These are phyloP conservation scores for Pyrenophora tritici-repentis DNA, from an alignment of 2,329 filamentous ascomycete species.

Conservation along the genomic window DNA sequence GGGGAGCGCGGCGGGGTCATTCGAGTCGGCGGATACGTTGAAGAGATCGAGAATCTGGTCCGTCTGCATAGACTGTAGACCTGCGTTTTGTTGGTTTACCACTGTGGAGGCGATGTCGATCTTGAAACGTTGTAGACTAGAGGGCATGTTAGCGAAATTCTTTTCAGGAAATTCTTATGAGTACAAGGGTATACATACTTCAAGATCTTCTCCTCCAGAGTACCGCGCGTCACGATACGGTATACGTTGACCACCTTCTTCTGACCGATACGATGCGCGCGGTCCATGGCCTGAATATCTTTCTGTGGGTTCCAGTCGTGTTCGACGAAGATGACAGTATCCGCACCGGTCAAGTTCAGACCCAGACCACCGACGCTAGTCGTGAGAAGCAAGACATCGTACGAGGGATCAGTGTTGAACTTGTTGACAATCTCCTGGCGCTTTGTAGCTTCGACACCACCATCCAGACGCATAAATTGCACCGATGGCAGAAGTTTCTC, in stretches of 20 bases:
- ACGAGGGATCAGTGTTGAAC: slow-evolving; percentile 97
- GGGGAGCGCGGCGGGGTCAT: slow-evolving; percentile 63
- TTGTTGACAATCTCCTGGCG: slow-evolving; percentile 98
- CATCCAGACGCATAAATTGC: slow-evolving; percentile 92
- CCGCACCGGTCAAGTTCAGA: slow-evolving; percentile 92
- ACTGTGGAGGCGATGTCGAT: slow-evolving; percentile 98
- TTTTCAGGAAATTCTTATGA: background rate
- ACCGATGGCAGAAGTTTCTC: slow-evolving; percentile 90
- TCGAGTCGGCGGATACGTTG: slow-evolving; percentile 64
- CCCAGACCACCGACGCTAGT: slow-evolving; percentile 94
- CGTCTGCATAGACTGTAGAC: slow-evolving; percentile 93
- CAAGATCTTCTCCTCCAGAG: slow-evolving; percentile 96
- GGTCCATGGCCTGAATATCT: slow-evolving; percentile 98
- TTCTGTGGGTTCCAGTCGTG: slow-evolving; percentile 99
- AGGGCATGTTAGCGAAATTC: slow-evolving; percentile 11
- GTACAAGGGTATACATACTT: slow-evolving; percentile 56
- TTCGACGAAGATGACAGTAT: slow-evolving; percentile 99
- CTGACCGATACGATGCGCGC: slow-evolving; percentile 95
- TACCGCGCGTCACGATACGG: slow-evolving; percentile 91
- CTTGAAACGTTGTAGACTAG: slow-evolving; percentile 95
- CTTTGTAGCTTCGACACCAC: slow-evolving; percentile 87
- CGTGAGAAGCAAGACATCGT: slow-evolving; percentile 90
- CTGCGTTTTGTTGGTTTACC: slow-evolving; percentile 98
- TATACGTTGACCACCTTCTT: slow-evolving; percentile 99
- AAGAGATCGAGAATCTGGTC: slow-evolving; percentile 98